Base-by-base conservation (phyloP, 768 basidiomycete genomes). In the Boletus pseudo-olivaceus region DNA sequence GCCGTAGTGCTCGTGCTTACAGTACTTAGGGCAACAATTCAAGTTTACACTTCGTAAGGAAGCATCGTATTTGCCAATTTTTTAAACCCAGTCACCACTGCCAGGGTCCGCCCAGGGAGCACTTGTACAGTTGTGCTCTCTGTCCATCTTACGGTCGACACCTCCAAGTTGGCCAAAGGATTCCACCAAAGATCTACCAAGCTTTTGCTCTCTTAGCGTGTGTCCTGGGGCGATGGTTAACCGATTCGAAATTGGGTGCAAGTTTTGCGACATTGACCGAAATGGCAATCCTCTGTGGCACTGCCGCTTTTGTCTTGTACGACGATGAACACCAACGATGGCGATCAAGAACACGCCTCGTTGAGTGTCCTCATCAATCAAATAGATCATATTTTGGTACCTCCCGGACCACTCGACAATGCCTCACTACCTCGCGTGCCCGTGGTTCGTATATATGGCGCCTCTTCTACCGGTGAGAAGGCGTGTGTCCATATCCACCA, bases 401-500 rank as follows among this genome's bases (percentile, higher is more conserved):
- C 75, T 29, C 76, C 88, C 1, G 87, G 86, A 19, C 65, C 73
- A 26, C 79, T 91, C 39, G 90, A 92, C 70, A 83, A 84, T 52
- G 68, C 79, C 5, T 70, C 68, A 3, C 78, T 92, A 26, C 78
- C 78, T 11, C 78, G 75, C 27, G 87, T 88, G 20, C 96, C 96
- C 14, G 79, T 94, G 5, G 76, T 98, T 53, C 78, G 93, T 49
- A 87, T 99, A 46, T 98, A 84, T 68, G 97, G 96, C 14, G 73
- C 84, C 12, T 90, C 93, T 2, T 88, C 90, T 5, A 67, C 72
- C 2, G 90, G 92, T 14, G 76, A 83, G 68, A 88, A 84, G 65
- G 82, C 92, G 19, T 95, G 93, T 65, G 79, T 95, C 14, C 88
- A 97, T 75, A 75, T 98, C 38, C 95, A 97, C 68, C 92, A 94